These are phyloP conservation scores for Micromonas pusilla DNA, from an alignment of 139 green algal species.

Conservation along the genomic window DNA sequence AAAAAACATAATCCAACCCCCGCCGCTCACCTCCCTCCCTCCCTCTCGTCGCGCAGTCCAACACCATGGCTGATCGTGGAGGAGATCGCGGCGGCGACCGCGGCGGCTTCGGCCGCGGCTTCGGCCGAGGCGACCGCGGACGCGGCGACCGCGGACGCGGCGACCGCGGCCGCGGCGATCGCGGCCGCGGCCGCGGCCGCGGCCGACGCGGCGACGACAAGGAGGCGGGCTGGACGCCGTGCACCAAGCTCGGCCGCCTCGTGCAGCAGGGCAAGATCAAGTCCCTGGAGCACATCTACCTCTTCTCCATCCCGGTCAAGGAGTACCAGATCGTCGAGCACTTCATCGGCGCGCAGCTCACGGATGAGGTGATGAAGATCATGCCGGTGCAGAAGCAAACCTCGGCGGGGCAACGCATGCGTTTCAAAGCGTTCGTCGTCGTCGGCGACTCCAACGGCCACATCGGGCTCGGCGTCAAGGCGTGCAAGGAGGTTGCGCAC, in stretches of 20 bases:
- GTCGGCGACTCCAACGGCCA: conserved; percentile 98
- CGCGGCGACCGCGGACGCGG: conserved; percentile 60
- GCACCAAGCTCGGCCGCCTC: conserved; percentile 96
- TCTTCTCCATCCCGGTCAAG: conserved; percentile 98
- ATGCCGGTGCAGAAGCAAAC: conserved; percentile 99
- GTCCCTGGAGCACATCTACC: conserved; percentile 97
- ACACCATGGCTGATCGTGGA: conserved; percentile 18
- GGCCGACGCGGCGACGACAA: conserved; percentile 72
- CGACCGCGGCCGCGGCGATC: conserved; percentile 40
- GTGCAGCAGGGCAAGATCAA: conserved; percentile 99
- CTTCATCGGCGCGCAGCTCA: conserved; percentile 44
- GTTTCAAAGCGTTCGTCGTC: conserved; percentile 99
- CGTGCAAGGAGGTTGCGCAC: conserved; percentile 98
- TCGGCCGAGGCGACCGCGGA: conserved; percentile 47
- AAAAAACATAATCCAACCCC: too few relatives aligned
- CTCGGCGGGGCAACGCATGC: conserved; percentile 93
- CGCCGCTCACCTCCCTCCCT: background rate
- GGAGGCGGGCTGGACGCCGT: conserved; percentile 94
- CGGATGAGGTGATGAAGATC: conserved; percentile 99
- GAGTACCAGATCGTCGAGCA: conserved; percentile 57
- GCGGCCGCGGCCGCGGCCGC: conserved; percentile 47
- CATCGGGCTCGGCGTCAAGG: conserved; percentile 97
- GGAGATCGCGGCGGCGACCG: conserved; percentile 63
- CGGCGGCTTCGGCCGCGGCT: conserved; percentile 85
- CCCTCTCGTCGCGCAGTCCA: background rate